Evolutionary conservation across 73 alveolate species (phyloP).

Genomic region (Paramecium sexaurelia): DNA sequence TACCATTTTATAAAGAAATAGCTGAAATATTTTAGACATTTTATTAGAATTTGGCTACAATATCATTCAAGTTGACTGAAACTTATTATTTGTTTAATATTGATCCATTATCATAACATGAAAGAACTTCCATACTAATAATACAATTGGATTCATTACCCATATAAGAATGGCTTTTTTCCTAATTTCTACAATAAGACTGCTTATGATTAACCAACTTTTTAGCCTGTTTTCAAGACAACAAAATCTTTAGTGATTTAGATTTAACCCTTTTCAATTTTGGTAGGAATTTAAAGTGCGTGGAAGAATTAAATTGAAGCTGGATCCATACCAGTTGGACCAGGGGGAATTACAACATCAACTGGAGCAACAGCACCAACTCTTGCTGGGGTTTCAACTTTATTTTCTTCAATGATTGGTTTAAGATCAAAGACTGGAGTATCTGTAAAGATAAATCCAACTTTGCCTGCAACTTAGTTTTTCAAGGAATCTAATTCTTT

Average conservation of each 20-base stretch:
- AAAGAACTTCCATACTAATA: constrained; percentile 80
- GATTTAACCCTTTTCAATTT: constrained; percentile 99
- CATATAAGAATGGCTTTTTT: constrained; percentile 98
- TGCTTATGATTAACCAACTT: constrained; percentile 96
- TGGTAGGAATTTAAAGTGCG: constrained; percentile 93
- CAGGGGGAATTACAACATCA: constrained; percentile 98
- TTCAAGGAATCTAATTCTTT: constrained; percentile 9
- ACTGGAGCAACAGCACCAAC: constrained; percentile 96
- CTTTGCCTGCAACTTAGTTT: constrained; percentile 73
- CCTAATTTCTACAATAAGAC: constrained; percentile 96
- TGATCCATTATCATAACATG: constrained; percentile 95
- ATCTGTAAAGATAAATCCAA: constrained; percentile 94
- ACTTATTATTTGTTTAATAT: constrained; percentile 96
- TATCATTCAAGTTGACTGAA: constrained; percentile 91
- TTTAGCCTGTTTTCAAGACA: constrained; percentile 85
- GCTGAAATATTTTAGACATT: constrained; percentile 90
- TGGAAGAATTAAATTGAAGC: constrained; percentile 99
- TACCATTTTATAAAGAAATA: constrained; percentile 82
- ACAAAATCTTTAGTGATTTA: constrained; percentile 95
- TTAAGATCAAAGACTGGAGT: constrained; percentile 88
- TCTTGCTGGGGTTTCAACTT: constrained; percentile 96
- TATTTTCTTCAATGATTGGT: constrained; percentile 81
- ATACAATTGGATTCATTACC: constrained; percentile 21
- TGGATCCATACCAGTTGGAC: constrained; percentile 99
- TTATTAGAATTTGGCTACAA: constrained; percentile 77